Evolutionary conservation across 805 yeast species (phyloP).

Genomic region (Starmerella vaccinii): DNA sequence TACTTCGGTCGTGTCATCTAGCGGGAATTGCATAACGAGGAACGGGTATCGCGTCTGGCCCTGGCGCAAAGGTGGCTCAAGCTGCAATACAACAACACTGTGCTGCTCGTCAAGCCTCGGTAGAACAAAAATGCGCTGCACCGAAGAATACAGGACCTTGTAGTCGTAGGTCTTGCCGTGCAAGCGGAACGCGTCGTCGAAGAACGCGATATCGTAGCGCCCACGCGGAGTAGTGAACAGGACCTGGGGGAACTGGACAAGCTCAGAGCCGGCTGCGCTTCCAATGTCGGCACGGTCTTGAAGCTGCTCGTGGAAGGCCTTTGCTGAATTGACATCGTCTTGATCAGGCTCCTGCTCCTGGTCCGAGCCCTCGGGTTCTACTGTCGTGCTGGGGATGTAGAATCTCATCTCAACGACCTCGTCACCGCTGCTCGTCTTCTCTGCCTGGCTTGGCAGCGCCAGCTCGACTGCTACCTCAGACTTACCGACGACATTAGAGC

Average conservation of each 20-base stretch:
- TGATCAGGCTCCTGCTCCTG: conserved; percentile 31
- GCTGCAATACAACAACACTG: conserved; percentile 76
- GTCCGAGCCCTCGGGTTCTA: conserved; percentile 35
- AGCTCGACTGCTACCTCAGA: conserved; percentile 89
- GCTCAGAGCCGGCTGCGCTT: conserved; percentile 85
- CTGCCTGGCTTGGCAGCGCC: conserved; percentile 44
- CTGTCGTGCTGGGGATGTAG: conserved; percentile 78
- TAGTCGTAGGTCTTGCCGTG: conserved; percentile 98
- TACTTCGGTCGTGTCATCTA: conserved; percentile 84
- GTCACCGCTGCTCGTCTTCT: conserved; percentile 64
- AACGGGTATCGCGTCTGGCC: conserved; percentile 97
- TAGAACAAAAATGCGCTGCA: conserved; percentile 79
- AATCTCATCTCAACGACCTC: conserved; percentile 91
- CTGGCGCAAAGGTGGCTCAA: conserved; percentile 95
- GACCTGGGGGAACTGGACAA: conserved; percentile 83
- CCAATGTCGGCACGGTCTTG: conserved; percentile 92
- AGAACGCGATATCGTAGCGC: conserved; percentile 93
- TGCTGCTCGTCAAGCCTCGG: conserved; percentile 93
- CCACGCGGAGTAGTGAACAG: conserved; percentile 96
- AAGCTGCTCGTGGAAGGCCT: conserved; percentile 77
- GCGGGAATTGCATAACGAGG: conserved; percentile 75
- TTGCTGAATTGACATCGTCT: conserved; percentile 57
- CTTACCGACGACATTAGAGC: conserved; percentile 82
- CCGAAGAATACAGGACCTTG: conserved; percentile 80
- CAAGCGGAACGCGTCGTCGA: conserved; percentile 71